A percentile compares a stretch with the other conserved stretches of the same genome.
Evolutionary conservation across 2,329 filamentous ascomycete species (phyloP).

Genomic region (Diaporthe capsici): DNA sequence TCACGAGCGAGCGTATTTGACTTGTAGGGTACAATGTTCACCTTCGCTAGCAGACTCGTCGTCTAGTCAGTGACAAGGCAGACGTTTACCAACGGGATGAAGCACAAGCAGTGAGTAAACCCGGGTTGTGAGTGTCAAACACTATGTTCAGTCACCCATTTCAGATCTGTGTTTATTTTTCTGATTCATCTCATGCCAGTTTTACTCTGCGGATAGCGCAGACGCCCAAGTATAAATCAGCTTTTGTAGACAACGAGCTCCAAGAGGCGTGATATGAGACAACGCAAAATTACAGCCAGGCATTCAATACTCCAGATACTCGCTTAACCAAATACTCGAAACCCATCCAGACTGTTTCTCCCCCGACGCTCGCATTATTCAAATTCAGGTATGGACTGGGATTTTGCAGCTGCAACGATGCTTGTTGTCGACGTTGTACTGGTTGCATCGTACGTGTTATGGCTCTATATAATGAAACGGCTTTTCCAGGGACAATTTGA

Average conservation of each 20-base stretch:
- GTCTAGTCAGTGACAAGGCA: background rate
- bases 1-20: background rate
- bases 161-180: background rate
- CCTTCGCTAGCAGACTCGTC: background rate
- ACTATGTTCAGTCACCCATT: background rate
- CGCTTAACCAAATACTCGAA: background rate
- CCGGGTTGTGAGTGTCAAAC: background rate
- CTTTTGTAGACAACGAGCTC: background rate
- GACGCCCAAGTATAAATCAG: background rate
- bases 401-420: conserved; percentile 2
- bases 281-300: background rate
- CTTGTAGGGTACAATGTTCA: background rate
- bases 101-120: background rate
- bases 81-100: background rate
- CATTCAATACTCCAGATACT: background rate
- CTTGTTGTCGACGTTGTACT: background rate
- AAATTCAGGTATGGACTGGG: background rate
- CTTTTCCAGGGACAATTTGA: background rate
- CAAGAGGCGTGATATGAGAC: background rate
- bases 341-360: too few relatives aligned
- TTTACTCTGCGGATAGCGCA: background rate
- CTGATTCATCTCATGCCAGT: background rate
- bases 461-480: conserved; percentile 10
- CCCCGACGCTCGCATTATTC: background rate
- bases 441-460: background rate